phyloP scores from a whole-genome alignment of 2,329 filamentous ascomycete genomes.

The Paraphoma chrysanthemicola region DNA sequence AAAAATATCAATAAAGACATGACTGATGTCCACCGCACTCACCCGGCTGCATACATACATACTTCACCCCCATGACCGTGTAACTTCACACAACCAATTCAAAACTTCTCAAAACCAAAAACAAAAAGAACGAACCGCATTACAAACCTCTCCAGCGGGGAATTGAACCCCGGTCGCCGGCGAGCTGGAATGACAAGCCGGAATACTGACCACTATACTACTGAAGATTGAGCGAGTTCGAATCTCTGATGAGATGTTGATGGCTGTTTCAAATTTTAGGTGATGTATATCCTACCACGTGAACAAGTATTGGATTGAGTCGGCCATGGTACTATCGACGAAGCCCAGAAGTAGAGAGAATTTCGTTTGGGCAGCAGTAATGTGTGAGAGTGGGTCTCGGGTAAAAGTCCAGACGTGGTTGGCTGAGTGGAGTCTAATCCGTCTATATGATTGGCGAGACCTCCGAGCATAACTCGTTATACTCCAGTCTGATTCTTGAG shows the following conservation, averaged over 20 bases:
- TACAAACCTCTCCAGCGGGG: background rate
- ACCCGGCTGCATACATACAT: too few relatives aligned
- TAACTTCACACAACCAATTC: background rate
- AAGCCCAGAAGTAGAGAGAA: background rate
- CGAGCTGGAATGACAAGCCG: slow-evolving; percentile 17
- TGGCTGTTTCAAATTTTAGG: background rate
- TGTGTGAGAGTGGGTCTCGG: background rate
- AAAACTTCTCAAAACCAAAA: background rate
- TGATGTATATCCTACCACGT: background rate
- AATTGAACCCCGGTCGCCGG: slow-evolving; percentile 17
- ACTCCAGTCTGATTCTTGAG: background rate
- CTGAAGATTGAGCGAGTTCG: slow-evolving; percentile 6
- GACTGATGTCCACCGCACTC: too few relatives aligned
- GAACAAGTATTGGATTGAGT: background rate
- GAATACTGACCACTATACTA: slow-evolving; percentile 23
- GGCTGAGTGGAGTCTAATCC: background rate
- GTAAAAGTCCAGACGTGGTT: background rate
- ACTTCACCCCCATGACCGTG: too few relatives aligned
- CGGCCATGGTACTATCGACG: background rate
- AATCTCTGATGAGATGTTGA: background rate
- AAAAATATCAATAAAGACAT: too few relatives aligned
- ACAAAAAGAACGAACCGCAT: background rate
- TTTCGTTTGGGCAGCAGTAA: background rate
- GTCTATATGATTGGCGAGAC: background rate
- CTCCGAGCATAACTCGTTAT: background rate